A percentile compares a stretch with the other conserved stretches of the same genome.
Evolutionary conservation across 106 monocot genomes (phyloP).

Genomic region (Ottelia alismoides): DNA sequence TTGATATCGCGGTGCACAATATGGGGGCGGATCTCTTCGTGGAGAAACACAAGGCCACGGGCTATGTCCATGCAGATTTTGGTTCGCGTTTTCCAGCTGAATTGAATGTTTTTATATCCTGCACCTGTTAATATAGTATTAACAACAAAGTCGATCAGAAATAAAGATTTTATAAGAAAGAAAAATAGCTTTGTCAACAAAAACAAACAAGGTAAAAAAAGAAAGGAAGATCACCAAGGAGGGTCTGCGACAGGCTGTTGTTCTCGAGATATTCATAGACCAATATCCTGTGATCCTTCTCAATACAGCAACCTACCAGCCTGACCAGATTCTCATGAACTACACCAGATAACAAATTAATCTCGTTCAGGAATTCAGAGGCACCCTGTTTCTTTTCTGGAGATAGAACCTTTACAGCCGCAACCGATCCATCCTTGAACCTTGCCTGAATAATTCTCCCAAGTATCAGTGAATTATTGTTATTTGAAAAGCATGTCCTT

Average conservation of each 20-base stretch:
- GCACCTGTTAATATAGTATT: not conserved
- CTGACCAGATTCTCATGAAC: slow-evolving; percentile 64
- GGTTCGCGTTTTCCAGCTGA: slow-evolving; percentile 2
- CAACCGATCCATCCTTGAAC: slow-evolving; percentile 48
- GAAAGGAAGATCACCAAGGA: slow-evolving; percentile 37
- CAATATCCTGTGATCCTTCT: slow-evolving; percentile 43
- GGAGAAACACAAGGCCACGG: slow-evolving; percentile 12
- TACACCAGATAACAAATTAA: slow-evolving; percentile 42
- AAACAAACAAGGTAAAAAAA: not conserved
- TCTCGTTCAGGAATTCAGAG: slow-evolving; percentile 56
- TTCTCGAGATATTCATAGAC: slow-evolving; percentile 73
- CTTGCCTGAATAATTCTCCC: slow-evolving; percentile 52
- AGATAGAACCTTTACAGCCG: slow-evolving; percentile 65
- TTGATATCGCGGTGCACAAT: slow-evolving; percentile 16
- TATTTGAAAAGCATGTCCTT: not conserved
- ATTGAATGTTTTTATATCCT: not conserved
- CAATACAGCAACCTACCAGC: slow-evolving; percentile 54
- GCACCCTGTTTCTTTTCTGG: slow-evolving; percentile 52
- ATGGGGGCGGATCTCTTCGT: not conserved
- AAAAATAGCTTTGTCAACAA: not conserved
- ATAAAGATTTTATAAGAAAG: not conserved
- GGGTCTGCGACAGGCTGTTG: slow-evolving; percentile 72
- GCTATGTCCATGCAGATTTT: slow-evolving; percentile 12
- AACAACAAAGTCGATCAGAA: too few species aligned
- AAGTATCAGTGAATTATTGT: not conserved